A percentile compares a stretch with the other conserved stretches of the same genome.
These are phyloP conservation scores for Podospora pseudopauciseta DNA, from an alignment of 495 filamentous ascomycete species.

Conservation along the genomic window DNA sequence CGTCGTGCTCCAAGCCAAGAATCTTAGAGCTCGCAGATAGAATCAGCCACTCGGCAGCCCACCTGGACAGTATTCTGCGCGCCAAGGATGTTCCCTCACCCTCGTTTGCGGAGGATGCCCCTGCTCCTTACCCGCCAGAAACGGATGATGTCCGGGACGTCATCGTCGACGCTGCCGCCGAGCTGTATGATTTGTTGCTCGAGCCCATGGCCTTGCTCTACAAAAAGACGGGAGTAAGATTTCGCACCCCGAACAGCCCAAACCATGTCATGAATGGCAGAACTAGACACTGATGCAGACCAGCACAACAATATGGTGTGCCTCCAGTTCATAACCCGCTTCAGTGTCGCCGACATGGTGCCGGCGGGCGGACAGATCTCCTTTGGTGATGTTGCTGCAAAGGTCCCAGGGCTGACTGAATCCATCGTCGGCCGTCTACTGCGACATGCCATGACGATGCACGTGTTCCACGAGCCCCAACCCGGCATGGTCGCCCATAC, in stretches of 20 bases:
- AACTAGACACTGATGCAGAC: too few species aligned
- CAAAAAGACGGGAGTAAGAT: neutral
- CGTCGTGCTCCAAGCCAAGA: neutral
- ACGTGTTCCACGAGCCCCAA: neutral
- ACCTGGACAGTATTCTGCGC: neutral
- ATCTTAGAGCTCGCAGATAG: neutral
- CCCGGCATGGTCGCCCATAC: neutral
- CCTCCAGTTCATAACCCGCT: neutral
- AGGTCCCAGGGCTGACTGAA: neutral
- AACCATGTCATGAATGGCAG: too few species aligned
- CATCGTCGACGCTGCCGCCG: neutral
- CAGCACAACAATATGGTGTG: constrained; percentile 10
- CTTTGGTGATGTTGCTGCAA: neutral
- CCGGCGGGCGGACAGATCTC: neutral
- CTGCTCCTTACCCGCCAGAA: neutral
- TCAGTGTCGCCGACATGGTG: neutral
- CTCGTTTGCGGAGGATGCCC: neutral
- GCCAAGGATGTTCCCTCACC: neutral
- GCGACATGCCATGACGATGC: neutral
- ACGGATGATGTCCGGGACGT: neutral
- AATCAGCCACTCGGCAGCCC: neutral
- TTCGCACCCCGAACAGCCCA: neutral
- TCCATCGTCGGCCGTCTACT: neutral
- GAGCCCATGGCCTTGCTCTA: neutral
- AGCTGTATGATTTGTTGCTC: neutral